These are phyloP conservation scores for Apostasia shenzhenica DNA, from an alignment of 106 monocot species.

Conservation along the genomic window DNA sequence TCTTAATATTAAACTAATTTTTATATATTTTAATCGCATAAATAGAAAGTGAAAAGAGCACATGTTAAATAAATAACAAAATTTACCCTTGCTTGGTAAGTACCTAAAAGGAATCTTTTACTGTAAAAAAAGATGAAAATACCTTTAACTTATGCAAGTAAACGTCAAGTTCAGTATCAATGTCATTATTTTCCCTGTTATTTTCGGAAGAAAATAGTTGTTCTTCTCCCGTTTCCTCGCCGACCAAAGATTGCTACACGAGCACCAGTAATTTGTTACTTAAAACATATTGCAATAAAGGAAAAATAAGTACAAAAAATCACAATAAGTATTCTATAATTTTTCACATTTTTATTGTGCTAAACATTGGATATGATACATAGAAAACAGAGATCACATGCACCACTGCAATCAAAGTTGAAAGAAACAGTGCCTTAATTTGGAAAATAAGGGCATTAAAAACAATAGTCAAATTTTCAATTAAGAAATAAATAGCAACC, in stretches of 20 bases:
- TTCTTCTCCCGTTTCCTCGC: constrained; percentile 73
- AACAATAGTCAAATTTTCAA: too few species aligned
- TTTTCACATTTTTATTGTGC: background rate
- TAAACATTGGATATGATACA: too few species aligned
- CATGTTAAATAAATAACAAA: background rate
- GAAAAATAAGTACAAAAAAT: background rate
- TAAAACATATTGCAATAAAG: background rate
- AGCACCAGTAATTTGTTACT: constrained; percentile 7
- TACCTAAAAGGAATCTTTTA: background rate
- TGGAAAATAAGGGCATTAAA: too few species aligned
- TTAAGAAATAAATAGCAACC: too few species aligned
- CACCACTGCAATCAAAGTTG: too few species aligned
- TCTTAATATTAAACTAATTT: too few species aligned
- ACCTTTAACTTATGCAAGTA: constrained; percentile 58
- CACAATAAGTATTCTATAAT: too few species aligned
- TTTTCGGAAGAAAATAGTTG: constrained; percentile 67
- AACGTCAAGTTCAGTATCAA: constrained; percentile 61
- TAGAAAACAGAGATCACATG: too few species aligned
- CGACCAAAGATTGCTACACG: constrained; percentile 91
- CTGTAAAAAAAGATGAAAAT: background rate
- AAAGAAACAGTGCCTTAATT: too few species aligned
- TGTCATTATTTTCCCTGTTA: constrained; percentile 26
- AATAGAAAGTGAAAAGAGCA: too few species aligned
- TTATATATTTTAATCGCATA: too few species aligned
- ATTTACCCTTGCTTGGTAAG: background rate